Evolutionary conservation across 208 protist genomes (phyloP).

Genomic region (Leptomonas seymouri): DNA sequence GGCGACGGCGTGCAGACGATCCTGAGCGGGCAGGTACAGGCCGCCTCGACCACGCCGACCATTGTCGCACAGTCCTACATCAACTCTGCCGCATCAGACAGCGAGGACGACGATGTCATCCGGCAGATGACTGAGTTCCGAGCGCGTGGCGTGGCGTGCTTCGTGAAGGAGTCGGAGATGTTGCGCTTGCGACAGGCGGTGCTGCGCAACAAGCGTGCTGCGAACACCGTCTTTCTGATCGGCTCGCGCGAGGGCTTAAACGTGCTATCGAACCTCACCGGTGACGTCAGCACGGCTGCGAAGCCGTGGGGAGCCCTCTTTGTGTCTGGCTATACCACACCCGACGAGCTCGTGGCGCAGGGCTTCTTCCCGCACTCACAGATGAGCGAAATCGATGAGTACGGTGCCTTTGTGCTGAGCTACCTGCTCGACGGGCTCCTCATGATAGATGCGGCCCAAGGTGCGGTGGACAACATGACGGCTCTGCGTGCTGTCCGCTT

Average conservation of each 20-base stretch:
- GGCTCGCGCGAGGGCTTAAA: conserved; percentile 70
- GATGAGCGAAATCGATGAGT: conserved; percentile 52
- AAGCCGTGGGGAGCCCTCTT: conserved; percentile 72
- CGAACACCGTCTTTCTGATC: conserved; percentile 61
- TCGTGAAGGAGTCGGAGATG: conserved; percentile 58
- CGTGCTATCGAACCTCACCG: conserved; percentile 42
- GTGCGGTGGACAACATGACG: conserved; percentile 34
- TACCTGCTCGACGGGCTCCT: conserved; percentile 81
- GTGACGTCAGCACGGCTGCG: conserved; percentile 27
- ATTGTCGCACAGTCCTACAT: conserved; percentile 75
- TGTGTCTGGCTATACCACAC: conserved; percentile 62
- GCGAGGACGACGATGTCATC: conserved; percentile 68
- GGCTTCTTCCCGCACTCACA: conserved; percentile 42
- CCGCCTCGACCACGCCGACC: conserved; percentile 52
- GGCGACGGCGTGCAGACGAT: conserved; percentile 53
- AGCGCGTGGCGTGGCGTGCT: conserved; percentile 64
- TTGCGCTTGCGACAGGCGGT: conserved; percentile 51
- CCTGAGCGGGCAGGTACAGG: conserved; percentile 46
- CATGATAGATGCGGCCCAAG: conserved; percentile 45
- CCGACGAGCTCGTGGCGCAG: conserved; percentile 36
- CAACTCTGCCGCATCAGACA: conserved; percentile 38
- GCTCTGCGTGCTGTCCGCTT: conserved; percentile 57
- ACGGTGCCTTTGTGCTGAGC: conserved; percentile 78
- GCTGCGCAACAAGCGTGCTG: conserved; percentile 32
- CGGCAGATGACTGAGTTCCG: conserved; percentile 42